Evolutionary conservation across 495 filamentous ascomycete genomes (phyloP), one percentile per base, ranked within the genome.

Genomic region (Talaromyces trachyspermus): DNA sequence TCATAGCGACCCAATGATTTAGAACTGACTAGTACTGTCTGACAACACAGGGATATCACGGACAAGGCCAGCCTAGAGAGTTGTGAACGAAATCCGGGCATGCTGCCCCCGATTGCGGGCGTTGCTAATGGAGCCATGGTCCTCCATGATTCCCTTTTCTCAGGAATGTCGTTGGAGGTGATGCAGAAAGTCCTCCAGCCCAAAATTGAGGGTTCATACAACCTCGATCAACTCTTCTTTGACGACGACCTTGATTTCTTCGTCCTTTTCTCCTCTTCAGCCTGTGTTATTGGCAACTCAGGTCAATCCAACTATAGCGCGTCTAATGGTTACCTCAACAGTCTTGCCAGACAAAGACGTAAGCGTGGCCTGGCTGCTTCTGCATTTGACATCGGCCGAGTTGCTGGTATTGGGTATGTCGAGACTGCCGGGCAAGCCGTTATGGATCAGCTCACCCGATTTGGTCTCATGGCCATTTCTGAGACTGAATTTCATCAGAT

Each of bases 291-390:
- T 15, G 80, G 81, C 0, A 78, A 71, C 1, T 53, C 59, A 35
- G 76, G 76, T 0, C 81, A 85, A 58, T 64, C 72, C 1, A 75
- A 72, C 8, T 85, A 85, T 55, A 66, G 67, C 17, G 77, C 80
- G 4, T 78, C 75, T 4, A 81, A 78, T 58, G 63, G 60, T 32
- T 83, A 72, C 64, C 61, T 52, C 63, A 65, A 35, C 5, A 39
- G 48, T 10, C 42, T 75, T 0, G 61, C 59, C 0, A 26, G 22
- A 1, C 50, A 70, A 24, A 47, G 71, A 0, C 46, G 60, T 20
- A 43, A 23, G 5, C 60, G 61, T 1, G 68, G 70, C 0, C 41
- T 65, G 1, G 54, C 55, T 6, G 62, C 20, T 0, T 47, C 50
- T 17, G 29, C 44, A 1, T 42, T 65, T 7, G 27, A 61, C 22